Base-by-base conservation (phyloP, 2,329 filamentous ascomycete genomes). In the Bipolaris sorokiniana region DNA sequence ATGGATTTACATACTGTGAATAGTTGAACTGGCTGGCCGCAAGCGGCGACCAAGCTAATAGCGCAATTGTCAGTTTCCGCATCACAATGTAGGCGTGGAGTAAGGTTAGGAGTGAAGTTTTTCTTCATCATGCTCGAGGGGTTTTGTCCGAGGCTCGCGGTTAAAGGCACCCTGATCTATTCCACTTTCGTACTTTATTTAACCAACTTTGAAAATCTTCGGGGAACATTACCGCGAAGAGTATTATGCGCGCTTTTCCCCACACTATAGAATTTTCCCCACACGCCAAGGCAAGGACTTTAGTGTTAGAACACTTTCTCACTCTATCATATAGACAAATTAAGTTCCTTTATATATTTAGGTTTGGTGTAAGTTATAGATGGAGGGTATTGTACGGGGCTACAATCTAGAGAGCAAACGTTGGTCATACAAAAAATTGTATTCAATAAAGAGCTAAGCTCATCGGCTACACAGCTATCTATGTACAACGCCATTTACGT, bases 1-100 rank as follows among this genome's bases (percentile, higher is more conserved):
- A 81, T 0, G 78, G 79, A 57, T 83, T 81, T 7, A 84, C 81
- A 71, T 79, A 78, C 58, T 78, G 63, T 1, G 78, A 66, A 54
- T 76, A 80, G 61, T 80, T 72, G 7, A 46, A 22, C 33, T 63
- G 51, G 2, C 49, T 11, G 7, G 42, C 41, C 26, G 33, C 50
- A 42, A 42, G 15, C 6, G 40, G 40, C 40, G 40, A 16, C 22
- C 22, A 42, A 26, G 22, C 13, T 15, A 42, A 10, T 26, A 42
- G 40, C 40, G 40, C 22, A 42, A 42, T 26, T 42, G 40, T n/a
- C 22, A 28, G 40, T 42, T 42, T 42, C 1, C 40, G 4, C 11
- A 42, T 42, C 22, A 42, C 10, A 42, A 16, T 5, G 22, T 26
- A 42, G 5, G 40, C 40, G 26, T 26, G 7, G 11, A 23, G 22